These are phyloP conservation scores for Hyphopichia fennica DNA, from an alignment of 1,139 yeast species.

Conservation along the genomic window DNA sequence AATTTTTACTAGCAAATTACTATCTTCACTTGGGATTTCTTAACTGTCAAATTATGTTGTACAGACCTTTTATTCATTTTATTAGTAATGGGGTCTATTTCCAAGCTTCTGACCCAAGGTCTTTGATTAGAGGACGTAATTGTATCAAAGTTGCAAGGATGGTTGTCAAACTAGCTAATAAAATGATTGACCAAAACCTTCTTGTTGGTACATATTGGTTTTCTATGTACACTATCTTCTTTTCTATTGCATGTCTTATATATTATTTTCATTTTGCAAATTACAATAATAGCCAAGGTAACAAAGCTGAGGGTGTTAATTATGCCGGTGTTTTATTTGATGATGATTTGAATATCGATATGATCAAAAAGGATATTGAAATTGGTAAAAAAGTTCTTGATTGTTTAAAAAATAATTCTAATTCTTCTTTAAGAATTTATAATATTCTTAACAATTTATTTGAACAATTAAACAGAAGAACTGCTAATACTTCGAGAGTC, in stretches of 20 bases:
- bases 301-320: constrained; percentile 32
- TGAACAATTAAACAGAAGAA: constrained; percentile 73
- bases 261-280: constrained; percentile 78
- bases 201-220: constrained; percentile 92
- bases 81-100: constrained; percentile 56
- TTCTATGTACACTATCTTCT: constrained; percentile 87
- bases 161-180: constrained; percentile 81
- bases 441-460: constrained; percentile 76
- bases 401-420: constrained; percentile 67
- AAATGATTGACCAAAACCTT: constrained; percentile 71
- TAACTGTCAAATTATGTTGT: constrained; percentile 81
- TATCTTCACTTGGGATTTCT: constrained; percentile 75
- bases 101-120: constrained; percentile 41
- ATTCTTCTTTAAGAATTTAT: constrained; percentile 79
- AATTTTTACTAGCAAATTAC: constrained; percentile 70
- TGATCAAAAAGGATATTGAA: constrained; percentile 76
- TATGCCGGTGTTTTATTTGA: constrained; percentile 52
- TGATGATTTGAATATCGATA: constrained; percentile 64
- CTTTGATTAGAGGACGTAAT: constrained; percentile 71
- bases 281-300: constrained; percentile 22
- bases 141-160: constrained; percentile 84
- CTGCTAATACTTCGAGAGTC: constrained; percentile 45
- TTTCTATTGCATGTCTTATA: constrained; percentile 83
- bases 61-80: constrained; percentile 90
- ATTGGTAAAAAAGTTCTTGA: constrained; percentile 75